phyloP scores from a whole-genome alignment of 306 rosid genomes.

The Abrus pulchellus region DNA sequence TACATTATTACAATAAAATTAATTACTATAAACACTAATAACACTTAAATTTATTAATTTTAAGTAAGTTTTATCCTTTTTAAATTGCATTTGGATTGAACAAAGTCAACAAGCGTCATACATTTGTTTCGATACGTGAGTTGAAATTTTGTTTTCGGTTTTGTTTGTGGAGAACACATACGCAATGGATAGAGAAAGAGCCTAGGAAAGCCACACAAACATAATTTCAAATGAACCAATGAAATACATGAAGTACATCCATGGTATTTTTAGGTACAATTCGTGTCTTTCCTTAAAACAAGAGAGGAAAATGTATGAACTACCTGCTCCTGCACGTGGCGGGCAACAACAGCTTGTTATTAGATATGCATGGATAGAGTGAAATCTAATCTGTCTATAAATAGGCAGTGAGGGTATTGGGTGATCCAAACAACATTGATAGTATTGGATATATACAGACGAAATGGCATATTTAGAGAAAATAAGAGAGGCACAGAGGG shows the following conservation, averaged over 20 bases:
- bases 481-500: constrained; percentile 47
- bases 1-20: too few relatives aligned
- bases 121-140: too few relatives aligned
- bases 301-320: neutral
- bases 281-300: neutral
- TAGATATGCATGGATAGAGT: neutral
- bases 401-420: neutral
- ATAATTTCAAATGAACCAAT: neutral
- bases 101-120: too few relatives aligned
- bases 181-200: neutral
- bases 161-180: neutral
- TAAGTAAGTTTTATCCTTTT: too few relatives aligned
- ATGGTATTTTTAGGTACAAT: neutral
- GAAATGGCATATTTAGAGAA: constrained; percentile 43
- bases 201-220: neutral
- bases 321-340: neutral
- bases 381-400: neutral
- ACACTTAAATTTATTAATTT: too few relatives aligned
- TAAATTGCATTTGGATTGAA: too few relatives aligned
- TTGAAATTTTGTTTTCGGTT: too few relatives aligned
- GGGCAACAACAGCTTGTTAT: neutral
- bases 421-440: neutral
- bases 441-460: too few relatives aligned
- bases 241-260: neutral
- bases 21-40: too few relatives aligned